Evolutionary conservation across 2,329 filamentous ascomycete genomes (phyloP).

Genomic region (Pseudogymnoascus sp.): DNA sequence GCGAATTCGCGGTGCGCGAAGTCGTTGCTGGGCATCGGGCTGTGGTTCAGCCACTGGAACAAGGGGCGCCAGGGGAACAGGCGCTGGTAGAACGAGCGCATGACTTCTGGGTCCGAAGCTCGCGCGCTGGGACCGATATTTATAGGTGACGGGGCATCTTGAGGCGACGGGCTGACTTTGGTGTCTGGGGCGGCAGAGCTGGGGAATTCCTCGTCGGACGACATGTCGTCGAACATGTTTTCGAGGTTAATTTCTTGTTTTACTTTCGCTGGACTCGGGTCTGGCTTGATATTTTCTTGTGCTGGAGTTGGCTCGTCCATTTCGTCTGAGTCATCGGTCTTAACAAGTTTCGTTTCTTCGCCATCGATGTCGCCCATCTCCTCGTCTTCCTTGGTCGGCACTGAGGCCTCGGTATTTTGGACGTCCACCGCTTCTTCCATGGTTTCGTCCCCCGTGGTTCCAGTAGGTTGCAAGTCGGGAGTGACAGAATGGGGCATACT

Average conservation of each 20-base stretch:
- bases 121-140: constrained; percentile 34
- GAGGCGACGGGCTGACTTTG: constrained; percentile 40
- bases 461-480: constrained; percentile 10
- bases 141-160: constrained; percentile 38
- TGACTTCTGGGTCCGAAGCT: constrained; percentile 71
- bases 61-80: constrained; percentile 91
- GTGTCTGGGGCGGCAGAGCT: constrained; percentile 38
- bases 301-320: not conserved
- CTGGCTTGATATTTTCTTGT: not conserved
- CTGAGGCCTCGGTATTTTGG: not conserved
- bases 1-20: constrained; percentile 94
- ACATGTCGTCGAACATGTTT: constrained; percentile 52
- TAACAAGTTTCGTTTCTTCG: constrained; percentile 16
- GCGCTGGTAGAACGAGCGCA: constrained; percentile 91
- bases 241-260: constrained; percentile 50
- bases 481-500: constrained; percentile 12
- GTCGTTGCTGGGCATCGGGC: constrained; percentile 75
- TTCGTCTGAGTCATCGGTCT: constrained; percentile 15
- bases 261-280: constrained; percentile 16
- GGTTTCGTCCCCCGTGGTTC: not conserved
- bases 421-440: constrained; percentile 4
- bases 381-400: constrained; percentile 33
- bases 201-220: constrained; percentile 57
- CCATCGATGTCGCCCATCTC: constrained; percentile 36
- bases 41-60: constrained; percentile 98